These are phyloP conservation scores for Penicillium rolfsii DNA, from an alignment of 2,329 filamentous ascomycete species.

Conservation along the genomic window DNA sequence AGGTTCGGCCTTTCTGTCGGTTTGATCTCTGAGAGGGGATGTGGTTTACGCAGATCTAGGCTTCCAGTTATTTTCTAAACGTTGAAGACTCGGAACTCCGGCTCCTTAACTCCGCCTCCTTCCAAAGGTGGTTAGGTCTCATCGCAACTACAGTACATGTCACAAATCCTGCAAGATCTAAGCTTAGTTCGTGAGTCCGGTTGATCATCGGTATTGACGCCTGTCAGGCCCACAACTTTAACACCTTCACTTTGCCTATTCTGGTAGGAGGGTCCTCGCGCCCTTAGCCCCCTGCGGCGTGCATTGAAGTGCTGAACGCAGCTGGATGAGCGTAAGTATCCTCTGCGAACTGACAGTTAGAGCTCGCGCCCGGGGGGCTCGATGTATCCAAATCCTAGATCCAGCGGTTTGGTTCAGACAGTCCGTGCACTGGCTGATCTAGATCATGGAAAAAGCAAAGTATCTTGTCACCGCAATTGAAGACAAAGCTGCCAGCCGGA, in stretches of 20 bases:
- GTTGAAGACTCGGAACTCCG: background rate
- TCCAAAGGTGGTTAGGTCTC: background rate
- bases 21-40: background rate
- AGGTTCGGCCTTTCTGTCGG: too few relatives aligned
- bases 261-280: constrained; percentile 7
- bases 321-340: background rate
- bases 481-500: background rate
- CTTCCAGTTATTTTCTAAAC: background rate
- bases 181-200: background rate
- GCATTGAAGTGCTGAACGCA: constrained; percentile 5
- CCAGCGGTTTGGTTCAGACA: constrained; percentile 8
- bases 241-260: background rate
- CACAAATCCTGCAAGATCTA: background rate
- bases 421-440: constrained; percentile 4
- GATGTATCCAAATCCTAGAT: constrained; percentile 9
- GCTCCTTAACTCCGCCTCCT: background rate
- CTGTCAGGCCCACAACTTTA: constrained; percentile 7
- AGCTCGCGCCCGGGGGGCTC: background rate
- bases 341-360: constrained; percentile 9
- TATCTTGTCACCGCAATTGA: background rate
- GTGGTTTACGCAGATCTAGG: background rate
- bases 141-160: background rate
- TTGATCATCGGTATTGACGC: background rate
- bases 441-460: background rate
- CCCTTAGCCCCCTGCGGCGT: background rate